phyloP scores from a whole-genome alignment of 768 basidiomycete species.

The Boletus reticulatus region DNA sequence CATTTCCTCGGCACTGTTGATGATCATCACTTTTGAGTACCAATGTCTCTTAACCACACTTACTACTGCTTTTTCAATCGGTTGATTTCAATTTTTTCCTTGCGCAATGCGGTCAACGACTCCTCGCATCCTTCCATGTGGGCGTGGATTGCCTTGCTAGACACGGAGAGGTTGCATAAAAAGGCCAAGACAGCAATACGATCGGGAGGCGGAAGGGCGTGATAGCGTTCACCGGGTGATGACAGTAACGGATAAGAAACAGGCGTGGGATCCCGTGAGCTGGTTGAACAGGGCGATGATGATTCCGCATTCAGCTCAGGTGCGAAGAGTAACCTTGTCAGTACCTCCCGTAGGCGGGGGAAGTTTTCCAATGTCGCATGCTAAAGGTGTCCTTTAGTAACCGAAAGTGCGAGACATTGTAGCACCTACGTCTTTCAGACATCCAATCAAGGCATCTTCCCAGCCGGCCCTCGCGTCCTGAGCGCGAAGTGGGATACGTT shows the following conservation, averaged over 20 bases:
- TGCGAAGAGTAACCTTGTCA: slow-evolving; percentile 72
- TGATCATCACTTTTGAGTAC: slow-evolving; percentile 12
- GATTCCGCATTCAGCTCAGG: slow-evolving; percentile 48
- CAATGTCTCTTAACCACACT: slow-evolving; percentile 34
- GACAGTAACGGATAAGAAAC: slow-evolving; percentile 41
- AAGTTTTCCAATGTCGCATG: slow-evolving; percentile 73
- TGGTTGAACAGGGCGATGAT: slow-evolving; percentile 42
- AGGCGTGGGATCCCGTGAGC: slow-evolving; percentile 50
- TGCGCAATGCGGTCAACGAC: slow-evolving; percentile 86
- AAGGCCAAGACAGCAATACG: slow-evolving; percentile 85
- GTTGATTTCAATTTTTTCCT: slow-evolving; percentile 95
- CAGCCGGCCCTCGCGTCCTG: slow-evolving; percentile 80
- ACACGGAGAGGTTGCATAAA: slow-evolving; percentile 85
- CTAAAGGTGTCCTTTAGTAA: slow-evolving; percentile 37
- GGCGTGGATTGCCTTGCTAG: slow-evolving; percentile 82
- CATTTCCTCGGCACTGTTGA: slow-evolving; percentile 69
- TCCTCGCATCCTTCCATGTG: slow-evolving; percentile 92
- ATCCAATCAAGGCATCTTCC: slow-evolving; percentile 89
- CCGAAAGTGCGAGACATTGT: not conserved
- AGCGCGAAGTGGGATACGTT: slow-evolving; percentile 69
- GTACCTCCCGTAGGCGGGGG: slow-evolving; percentile 65
- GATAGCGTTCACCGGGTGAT: slow-evolving; percentile 67
- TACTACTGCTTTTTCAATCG: slow-evolving; percentile 85
- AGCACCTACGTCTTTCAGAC: slow-evolving; percentile 80
- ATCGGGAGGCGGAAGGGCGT: slow-evolving; percentile 67